These are phyloP conservation scores for Leucogyrophana mollusca DNA, from an alignment of 768 basidiomycete genomes.

Conservation along the genomic window DNA sequence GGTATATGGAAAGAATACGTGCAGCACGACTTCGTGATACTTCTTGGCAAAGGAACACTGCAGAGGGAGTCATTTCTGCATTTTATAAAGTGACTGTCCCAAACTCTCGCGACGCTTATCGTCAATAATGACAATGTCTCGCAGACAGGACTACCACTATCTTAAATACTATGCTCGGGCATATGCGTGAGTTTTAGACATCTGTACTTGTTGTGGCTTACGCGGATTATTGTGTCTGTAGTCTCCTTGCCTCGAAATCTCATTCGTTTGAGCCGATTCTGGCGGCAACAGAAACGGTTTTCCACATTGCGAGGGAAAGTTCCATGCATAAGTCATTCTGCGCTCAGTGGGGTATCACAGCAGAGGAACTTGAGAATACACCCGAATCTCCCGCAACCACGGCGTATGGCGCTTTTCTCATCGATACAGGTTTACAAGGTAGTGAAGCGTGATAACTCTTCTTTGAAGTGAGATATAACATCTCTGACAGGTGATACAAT, in stretches of 20 bases:
- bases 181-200: conserved; percentile 50
- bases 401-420: conserved; percentile 84
- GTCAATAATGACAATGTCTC: background rate
- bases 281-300: conserved; percentile 60
- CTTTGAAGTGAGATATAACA: background rate
- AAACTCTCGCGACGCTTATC: background rate
- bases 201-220: background rate
- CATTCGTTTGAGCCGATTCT: conserved; percentile 59
- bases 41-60: conserved; percentile 72
- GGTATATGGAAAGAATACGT: conserved; percentile 72
- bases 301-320: conserved; percentile 67
- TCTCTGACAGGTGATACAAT: conserved; percentile 62
- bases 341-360: conserved; percentile 62
- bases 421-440: conserved; percentile 78
- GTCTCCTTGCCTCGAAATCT: conserved; percentile 79
- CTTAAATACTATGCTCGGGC: conserved; percentile 83
- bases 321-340: conserved; percentile 73
- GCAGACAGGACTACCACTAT: conserved; percentile 80
- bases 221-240: conserved; percentile 26
- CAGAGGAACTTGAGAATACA: conserved; percentile 57
- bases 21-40: conserved; percentile 79
- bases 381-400: conserved; percentile 70
- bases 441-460: conserved; percentile 4
- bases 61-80: conserved; percentile 67
- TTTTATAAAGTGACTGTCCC: conserved; percentile 69